A percentile compares a stretch with the other conserved stretches of the same genome.
Conservation (phyloP, 202 grass and related monocot genomes). For the Saccharum hybrid region DNA sequence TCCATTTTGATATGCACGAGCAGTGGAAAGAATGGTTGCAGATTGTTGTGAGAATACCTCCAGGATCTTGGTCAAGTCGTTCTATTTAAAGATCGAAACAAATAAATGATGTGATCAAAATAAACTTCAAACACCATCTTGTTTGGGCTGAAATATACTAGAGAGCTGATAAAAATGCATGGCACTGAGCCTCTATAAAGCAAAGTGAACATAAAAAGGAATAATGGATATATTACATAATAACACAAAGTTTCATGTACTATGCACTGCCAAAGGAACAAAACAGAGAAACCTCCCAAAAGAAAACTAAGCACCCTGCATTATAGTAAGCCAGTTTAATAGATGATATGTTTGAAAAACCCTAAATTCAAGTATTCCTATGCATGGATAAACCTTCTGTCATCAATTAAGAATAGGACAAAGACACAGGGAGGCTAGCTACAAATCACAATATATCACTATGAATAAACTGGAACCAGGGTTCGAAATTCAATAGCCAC, state of each 20-base stretch:
- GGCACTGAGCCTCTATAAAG: not conserved
- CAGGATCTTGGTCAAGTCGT: constrained; percentile 89
- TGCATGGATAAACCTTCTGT: constrained; percentile 7
- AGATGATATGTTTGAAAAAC: not conserved
- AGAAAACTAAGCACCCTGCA: constrained; percentile 2
- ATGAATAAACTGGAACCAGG: not conserved
- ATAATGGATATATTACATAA: constrained; percentile 5
- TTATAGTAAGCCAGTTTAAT: constrained; percentile 3
- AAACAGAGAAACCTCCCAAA: not conserved
- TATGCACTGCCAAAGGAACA: not conserved
- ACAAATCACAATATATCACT: not conserved
- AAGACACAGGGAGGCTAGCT: constrained; percentile 1
- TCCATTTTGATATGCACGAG: constrained; percentile 99
- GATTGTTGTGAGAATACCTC: constrained; percentile 95
- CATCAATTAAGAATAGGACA: not conserved
- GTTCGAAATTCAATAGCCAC: constrained; percentile 11
- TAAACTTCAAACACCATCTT: constrained; percentile 19
- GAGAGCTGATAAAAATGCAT: constrained; percentile 23
- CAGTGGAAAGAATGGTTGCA: constrained; percentile 99
- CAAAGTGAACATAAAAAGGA: constrained; percentile 3
- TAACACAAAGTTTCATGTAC: constrained; percentile 11
- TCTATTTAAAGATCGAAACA: constrained; percentile 47
- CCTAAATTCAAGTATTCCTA: constrained; percentile 4
- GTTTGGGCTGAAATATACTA: constrained; percentile 29
- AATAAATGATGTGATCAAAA: constrained; percentile 30